phyloP scores from a whole-genome alignment of 2,329 filamentous ascomycete species.

The Pestalotiopsis sp. region DNA sequence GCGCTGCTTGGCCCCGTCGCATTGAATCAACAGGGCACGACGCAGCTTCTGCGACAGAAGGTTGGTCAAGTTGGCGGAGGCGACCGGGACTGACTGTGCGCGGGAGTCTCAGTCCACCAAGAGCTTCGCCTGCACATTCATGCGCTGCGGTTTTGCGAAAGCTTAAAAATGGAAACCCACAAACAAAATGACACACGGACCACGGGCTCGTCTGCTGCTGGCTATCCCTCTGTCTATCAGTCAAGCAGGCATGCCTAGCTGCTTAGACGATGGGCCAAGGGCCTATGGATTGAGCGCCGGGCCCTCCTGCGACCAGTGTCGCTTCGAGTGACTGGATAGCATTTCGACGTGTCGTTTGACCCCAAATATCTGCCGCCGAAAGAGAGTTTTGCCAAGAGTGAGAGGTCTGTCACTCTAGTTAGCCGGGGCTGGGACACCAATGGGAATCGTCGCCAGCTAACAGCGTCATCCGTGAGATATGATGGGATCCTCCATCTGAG shows the following conservation, averaged over 20 bases:
- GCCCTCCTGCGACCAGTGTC: neutral
- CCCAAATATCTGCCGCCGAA: constrained; percentile 16
- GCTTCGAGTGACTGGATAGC: neutral
- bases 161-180: constrained; percentile 13
- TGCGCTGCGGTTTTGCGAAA: constrained; percentile 18
- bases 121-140: constrained; percentile 22
- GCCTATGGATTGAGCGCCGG: neutral
- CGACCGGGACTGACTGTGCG: constrained; percentile 21
- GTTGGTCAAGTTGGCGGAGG: constrained; percentile 19
- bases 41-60: constrained; percentile 30
- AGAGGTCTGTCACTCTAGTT: constrained; percentile 4
- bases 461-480: constrained; percentile 2
- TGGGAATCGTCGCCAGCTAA: constrained; percentile 2
- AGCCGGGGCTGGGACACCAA: constrained; percentile 5
- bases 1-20: constrained; percentile 19
- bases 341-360: constrained; percentile 5
- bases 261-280: too few relatives aligned
- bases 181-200: constrained; percentile 16
- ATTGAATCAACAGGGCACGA: constrained; percentile 29
- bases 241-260: too few relatives aligned
- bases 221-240: too few relatives aligned
- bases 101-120: constrained; percentile 22
- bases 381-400: constrained; percentile 22
- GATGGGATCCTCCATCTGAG: neutral
- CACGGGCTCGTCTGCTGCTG: constrained; percentile 13